Percentiles rank a stretch among this genome's conserved stretches.
Conservation (phyloP, 768 basidiomycete species). For the Hypholoma sublateritium region DNA sequence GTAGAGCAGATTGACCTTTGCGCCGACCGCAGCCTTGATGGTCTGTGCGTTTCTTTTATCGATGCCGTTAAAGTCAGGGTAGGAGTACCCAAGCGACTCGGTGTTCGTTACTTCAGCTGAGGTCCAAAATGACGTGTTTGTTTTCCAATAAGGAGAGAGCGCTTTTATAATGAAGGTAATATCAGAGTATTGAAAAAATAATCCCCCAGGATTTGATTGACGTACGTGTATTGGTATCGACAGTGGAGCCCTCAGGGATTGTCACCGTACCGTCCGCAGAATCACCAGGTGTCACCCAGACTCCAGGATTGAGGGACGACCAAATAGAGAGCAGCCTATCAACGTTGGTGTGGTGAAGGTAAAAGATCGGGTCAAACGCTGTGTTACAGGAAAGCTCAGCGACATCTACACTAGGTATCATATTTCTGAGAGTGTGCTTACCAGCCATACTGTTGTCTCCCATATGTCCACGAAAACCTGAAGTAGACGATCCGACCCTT, state of each 20-base stretch:
- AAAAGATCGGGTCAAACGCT: not conserved
- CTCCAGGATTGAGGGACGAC: not conserved
- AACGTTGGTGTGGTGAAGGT: not conserved
- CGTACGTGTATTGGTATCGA: not conserved
- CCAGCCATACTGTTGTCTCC: not conserved
- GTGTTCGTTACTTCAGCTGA: not conserved
- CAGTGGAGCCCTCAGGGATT: not conserved
- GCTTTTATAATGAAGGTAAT: not conserved
- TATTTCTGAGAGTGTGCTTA: too few species aligned
- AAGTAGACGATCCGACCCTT: not conserved
- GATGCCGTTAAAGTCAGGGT: not conserved
- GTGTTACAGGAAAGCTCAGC: too few species aligned
- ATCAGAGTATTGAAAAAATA: not conserved
- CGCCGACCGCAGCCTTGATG: not conserved
- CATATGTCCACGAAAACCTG: not conserved
- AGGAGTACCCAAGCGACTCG: not conserved
- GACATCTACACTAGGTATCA: not conserved
- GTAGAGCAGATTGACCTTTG: not conserved
- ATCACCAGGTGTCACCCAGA: not conserved
- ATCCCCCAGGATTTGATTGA: not conserved
- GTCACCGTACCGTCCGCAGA: not conserved
- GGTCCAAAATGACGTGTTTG: not conserved
- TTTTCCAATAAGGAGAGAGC: not conserved
- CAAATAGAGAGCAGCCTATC: not conserved
- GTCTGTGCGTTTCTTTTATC: not conserved